These are phyloP conservation scores for Dipodascus albidus DNA, from an alignment of 805 yeast species.

Conservation along the genomic window DNA sequence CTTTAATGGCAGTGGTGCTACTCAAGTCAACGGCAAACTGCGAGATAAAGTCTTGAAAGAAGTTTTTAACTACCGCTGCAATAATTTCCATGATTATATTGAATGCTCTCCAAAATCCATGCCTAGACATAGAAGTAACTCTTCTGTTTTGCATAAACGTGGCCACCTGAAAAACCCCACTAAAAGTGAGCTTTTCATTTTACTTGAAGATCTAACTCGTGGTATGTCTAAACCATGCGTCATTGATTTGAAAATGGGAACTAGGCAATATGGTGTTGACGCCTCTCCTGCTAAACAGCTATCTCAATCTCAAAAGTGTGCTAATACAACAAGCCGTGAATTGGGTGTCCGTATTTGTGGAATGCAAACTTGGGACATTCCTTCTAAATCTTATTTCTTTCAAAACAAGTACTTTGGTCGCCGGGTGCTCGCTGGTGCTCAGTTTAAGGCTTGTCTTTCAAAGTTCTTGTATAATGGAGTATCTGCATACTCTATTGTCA, in stretches of 20 bases:
- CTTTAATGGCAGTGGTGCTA: conserved; percentile 35
- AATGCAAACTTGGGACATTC: conserved; percentile 67
- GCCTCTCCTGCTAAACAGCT: conserved; percentile 59
- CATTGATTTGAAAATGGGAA: conserved; percentile 93
- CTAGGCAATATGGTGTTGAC: conserved; percentile 95
- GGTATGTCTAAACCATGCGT: conserved; percentile 83
- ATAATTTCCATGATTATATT: neutral
- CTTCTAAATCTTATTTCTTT: conserved; percentile 39
- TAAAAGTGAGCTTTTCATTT: conserved; percentile 66
- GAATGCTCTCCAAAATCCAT: neutral
- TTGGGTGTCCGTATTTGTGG: conserved; percentile 95
- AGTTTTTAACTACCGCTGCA: conserved; percentile 26
- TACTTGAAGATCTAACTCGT: conserved; percentile 82
- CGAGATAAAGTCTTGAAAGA: conserved; percentile 63
- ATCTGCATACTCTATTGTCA: conserved; percentile 42
- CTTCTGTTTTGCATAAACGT: conserved; percentile 6
- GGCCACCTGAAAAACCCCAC: conserved; percentile 23
- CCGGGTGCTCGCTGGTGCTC: conserved; percentile 52
- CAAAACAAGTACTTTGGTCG: conserved; percentile 93
- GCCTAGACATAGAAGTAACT: conserved; percentile 17
- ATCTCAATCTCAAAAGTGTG: conserved; percentile 77
- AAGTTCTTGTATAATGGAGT: conserved; percentile 74
- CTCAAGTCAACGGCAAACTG: conserved; percentile 55
- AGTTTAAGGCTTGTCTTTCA: conserved; percentile 64
- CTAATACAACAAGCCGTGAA: conserved; percentile 62